phyloP scores from a whole-genome alignment of 2,329 filamentous ascomycete genomes.

The Penicillium italicum region DNA sequence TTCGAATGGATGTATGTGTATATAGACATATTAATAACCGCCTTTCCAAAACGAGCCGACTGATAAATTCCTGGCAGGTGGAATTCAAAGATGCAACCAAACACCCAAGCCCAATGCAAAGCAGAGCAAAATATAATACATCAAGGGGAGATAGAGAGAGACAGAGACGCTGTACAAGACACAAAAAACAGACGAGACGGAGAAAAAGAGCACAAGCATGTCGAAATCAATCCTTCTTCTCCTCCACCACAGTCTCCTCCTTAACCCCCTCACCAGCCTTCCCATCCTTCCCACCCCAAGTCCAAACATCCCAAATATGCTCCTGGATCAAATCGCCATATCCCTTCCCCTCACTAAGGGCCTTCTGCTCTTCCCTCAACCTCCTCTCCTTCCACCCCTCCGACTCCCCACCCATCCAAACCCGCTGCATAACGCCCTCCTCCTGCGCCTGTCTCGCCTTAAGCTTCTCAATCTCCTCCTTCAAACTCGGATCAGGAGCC shows the following conservation, averaged over 20 bases:
- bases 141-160: not conserved
- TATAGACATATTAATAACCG: not conserved
- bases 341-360: conserved; percentile 42
- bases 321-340: conserved; percentile 47
- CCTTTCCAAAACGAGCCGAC: not conserved
- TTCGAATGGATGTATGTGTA: not conserved
- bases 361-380: conserved; percentile 42
- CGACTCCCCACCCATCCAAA: conserved; percentile 43
- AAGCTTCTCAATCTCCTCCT: conserved; percentile 35
- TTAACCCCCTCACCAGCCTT: conserved; percentile 19
- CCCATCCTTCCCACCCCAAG: conserved; percentile 32
- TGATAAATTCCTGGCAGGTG: not conserved
- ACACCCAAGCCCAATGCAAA: conserved; percentile 21
- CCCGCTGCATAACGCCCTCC: conserved; percentile 28
- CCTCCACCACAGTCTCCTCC: conserved; percentile 19
- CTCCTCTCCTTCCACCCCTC: conserved; percentile 45
- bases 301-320: conserved; percentile 48
- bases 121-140: conserved; percentile 14
- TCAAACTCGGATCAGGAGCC: conserved; percentile 7
- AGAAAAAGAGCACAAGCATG: not conserved
- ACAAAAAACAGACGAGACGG: not conserved
- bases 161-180: not conserved
- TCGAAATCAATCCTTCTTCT: conserved; percentile 5
- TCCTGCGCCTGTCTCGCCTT: conserved; percentile 30
- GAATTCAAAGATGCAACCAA: conserved; percentile 7